Percentiles rank a stretch among this genome's conserved stretches.
Evolutionary conservation across 2,329 filamentous ascomycete species (phyloP).

Genomic region (Stagonosporopsis chrysanthemi): DNA sequence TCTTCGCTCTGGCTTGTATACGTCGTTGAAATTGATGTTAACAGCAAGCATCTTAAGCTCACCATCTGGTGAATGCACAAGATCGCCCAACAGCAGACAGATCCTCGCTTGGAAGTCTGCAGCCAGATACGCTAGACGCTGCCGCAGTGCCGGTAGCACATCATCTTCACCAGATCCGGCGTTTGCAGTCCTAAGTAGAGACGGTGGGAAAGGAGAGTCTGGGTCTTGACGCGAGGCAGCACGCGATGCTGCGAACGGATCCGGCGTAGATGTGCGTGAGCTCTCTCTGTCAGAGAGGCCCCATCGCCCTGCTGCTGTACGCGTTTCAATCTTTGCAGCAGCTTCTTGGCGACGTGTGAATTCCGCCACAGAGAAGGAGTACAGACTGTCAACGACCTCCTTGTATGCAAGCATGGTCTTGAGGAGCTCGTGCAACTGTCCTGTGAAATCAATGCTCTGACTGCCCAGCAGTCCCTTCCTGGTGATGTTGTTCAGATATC

Average conservation of each 20-base stretch:
- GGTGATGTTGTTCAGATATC: constrained; percentile 92
- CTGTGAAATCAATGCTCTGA: constrained; percentile 74
- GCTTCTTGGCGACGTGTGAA: constrained; percentile 91
- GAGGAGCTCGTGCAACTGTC: constrained; percentile 89
- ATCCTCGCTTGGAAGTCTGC: constrained; percentile 79
- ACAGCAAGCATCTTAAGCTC: constrained; percentile 96
- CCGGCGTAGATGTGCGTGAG: constrained; percentile 24
- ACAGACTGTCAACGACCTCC: constrained; percentile 90
- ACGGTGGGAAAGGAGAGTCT: constrained; percentile 54
- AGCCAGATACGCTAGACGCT: constrained; percentile 75
- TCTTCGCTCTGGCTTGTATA: constrained; percentile 80
- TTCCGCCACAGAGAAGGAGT: constrained; percentile 93
- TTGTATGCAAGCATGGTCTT: constrained; percentile 94
- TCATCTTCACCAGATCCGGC: constrained; percentile 61
- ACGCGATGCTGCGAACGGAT: constrained; percentile 24
- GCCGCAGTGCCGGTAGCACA: constrained; percentile 77
- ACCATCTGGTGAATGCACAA: constrained; percentile 91
- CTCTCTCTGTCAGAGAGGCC: constrained; percentile 64
- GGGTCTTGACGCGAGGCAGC: constrained; percentile 39
- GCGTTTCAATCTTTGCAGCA: constrained; percentile 73
- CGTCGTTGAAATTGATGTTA: constrained; percentile 99
- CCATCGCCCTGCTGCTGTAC: constrained; percentile 70
- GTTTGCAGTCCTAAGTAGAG: constrained; percentile 44
- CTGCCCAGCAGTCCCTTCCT: constrained; percentile 93
- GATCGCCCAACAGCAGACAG: constrained; percentile 83